These are phyloP conservation scores for Neurospora sublineolata DNA, from an alignment of 495 filamentous ascomycete genomes.

Conservation along the genomic window DNA sequence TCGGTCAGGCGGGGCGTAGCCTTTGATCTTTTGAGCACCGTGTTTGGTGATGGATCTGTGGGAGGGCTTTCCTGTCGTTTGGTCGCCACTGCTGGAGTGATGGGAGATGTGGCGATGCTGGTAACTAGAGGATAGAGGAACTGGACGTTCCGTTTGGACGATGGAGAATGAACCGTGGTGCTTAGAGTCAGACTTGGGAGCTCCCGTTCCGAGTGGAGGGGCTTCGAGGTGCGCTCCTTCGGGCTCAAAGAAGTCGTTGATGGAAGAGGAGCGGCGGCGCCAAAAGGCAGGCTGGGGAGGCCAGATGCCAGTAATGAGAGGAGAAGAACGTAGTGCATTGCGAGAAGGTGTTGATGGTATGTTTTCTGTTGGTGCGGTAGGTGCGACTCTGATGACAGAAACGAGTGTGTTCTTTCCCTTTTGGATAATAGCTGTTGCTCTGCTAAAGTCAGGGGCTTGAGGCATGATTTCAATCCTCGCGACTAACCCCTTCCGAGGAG, in stretches of 20 bases:
- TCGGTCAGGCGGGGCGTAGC: neutral
- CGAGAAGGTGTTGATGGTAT: neutral
- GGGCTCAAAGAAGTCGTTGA: neutral
- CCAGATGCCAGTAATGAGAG: neutral
- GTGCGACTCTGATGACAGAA: neutral
- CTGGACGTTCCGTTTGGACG: neutral
- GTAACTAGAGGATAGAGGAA: neutral
- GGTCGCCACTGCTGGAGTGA: neutral
- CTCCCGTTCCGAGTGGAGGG: neutral
- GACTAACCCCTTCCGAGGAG: neutral
- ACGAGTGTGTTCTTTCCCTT: neutral
- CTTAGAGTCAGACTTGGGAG: neutral
- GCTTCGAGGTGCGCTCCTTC: neutral
- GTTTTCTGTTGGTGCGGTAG: neutral
- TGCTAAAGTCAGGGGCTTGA: neutral
- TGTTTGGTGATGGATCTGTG: neutral
- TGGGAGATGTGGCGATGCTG: neutral
- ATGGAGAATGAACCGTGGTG: neutral
- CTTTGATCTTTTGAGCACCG: neutral
- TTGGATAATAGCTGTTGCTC: neutral
- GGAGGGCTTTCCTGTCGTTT: neutral
- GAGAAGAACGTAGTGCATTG: neutral
- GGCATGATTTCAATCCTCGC: neutral
- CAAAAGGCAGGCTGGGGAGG: neutral
- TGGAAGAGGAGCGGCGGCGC: neutral